Percentiles rank a stretch among this genome's conserved stretches.
Conservation (phyloP, 768 basidiomycete species). For the Clitopilus passeckerianus region DNA sequence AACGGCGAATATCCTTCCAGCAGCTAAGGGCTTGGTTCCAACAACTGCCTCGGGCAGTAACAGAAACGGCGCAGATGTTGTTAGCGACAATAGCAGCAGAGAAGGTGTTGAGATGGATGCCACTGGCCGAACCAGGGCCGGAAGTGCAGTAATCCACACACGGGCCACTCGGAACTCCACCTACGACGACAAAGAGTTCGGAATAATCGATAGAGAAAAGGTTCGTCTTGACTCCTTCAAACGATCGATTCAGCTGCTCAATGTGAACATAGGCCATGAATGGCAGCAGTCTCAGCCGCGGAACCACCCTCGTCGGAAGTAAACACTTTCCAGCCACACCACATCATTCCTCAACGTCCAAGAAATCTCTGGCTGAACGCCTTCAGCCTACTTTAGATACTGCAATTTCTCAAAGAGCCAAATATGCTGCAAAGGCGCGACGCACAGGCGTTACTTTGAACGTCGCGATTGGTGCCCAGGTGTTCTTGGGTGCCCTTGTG, state of each 20-base stretch:
- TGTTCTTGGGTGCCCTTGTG: constrained; percentile 60
- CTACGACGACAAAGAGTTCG: neutral
- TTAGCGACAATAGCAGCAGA: neutral
- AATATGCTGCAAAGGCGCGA: constrained; percentile 41
- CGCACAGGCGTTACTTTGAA: constrained; percentile 32
- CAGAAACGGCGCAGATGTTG: neutral
- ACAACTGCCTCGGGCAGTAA: neutral
- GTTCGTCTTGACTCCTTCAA: neutral
- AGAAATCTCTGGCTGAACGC: constrained; percentile 43
- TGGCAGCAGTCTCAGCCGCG: neutral
- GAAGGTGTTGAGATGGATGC: neutral
- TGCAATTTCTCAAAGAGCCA: constrained; percentile 40
- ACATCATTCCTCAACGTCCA: neutral
- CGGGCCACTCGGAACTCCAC: neutral
- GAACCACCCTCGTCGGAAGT: neutral
- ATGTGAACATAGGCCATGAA: neutral
- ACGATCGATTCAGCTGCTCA: too few species aligned
- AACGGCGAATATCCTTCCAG: neutral
- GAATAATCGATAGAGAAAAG: neutral
- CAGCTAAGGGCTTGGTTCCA: neutral
- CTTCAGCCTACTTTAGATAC: constrained; percentile 48
- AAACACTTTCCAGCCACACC: neutral
- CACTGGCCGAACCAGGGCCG: neutral
- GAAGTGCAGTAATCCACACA: neutral
- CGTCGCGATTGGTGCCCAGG: constrained; percentile 56